Evolutionary conservation across 1,284 basidiomycete species (phyloP), one percentile per base, ranked within the genome.

Genomic region (Austroboletus sp.): DNA sequence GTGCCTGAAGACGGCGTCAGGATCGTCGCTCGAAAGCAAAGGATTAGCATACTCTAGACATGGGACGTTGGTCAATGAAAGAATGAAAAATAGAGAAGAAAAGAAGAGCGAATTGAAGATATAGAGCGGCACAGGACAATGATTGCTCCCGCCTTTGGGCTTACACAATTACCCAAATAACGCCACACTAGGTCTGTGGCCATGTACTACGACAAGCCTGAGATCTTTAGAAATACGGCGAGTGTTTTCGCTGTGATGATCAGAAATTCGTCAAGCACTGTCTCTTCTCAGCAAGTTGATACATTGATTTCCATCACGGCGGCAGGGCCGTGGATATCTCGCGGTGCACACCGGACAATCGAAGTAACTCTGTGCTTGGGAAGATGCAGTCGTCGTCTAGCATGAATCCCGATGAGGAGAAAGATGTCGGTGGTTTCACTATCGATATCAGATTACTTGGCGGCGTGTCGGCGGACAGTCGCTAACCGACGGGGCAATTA

Each of bases 1-100:
- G 89, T 53, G 89, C 90, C 87, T 93, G 57, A 23, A 21, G 33
- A 40, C 1, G 23, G 42, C 1, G 45, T 60, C 42, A 54, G 26
- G n/a, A 9, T 1, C 1, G 11, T 19, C 5, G 9, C 10, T 3
- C 8, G 5, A 1, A 32, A 5, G 23, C 27, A 17, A 0, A 17
- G 3, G 23, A 15, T 4, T 6, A 13, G 16, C 62, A 13, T 49
- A 63, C 61, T 60, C 62, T 67, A 29, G 61, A 67, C 61, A 63
- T 67, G 44, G 39, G 42, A 31, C 33, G 34, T 34, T 49, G 43
- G 16, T 33, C 21, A 30, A 37, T 19, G 6, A 42, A 36, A 16
- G 21, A 25, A 16, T 4, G 33, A 37, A 21, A 23, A 17, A 33
- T 11, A 33, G 13, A 46, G 12, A 25, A 29, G 25, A 34, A 35